These are phyloP conservation scores for Stylosanthes scabra DNA, from an alignment of 331 rosid species.

Conservation along the genomic window DNA sequence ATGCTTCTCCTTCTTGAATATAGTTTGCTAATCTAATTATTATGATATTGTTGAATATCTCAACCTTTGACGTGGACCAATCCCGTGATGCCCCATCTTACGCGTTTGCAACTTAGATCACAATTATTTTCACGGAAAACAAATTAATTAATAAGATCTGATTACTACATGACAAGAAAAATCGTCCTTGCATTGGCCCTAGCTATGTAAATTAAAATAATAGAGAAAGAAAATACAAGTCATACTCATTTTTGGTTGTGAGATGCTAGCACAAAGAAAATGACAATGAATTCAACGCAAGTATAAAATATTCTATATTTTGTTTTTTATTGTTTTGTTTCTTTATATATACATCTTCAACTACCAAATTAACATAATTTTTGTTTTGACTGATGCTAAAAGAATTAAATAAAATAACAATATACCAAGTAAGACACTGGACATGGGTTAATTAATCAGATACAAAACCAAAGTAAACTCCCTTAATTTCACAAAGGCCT, in stretches of 20 bases:
- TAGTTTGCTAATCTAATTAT: constrained; percentile 16
- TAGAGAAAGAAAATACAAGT: not conserved
- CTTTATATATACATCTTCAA: not conserved
- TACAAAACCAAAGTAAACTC: not conserved
- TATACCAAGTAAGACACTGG: not conserved
- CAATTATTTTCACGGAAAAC: not conserved
- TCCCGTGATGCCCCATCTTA: constrained; percentile 40
- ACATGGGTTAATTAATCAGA: not conserved
- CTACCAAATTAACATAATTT: constrained; percentile 2
- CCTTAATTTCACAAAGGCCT: not conserved
- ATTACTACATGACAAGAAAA: constrained; percentile 24
- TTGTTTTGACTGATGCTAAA: not conserved
- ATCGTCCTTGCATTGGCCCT: not conserved
- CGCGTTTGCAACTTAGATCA: constrained; percentile 50
- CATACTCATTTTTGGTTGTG: constrained; percentile 15
- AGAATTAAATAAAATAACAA: not conserved
- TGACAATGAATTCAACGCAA: constrained; percentile 32
- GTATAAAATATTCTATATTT: not conserved
- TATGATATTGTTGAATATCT: constrained; percentile 30
- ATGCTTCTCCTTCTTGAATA: constrained; percentile 7
- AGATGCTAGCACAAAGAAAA: constrained; percentile 21
- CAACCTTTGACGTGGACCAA: constrained; percentile 56
- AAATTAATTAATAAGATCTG: constrained; percentile 6
- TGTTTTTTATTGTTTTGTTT: not conserved
- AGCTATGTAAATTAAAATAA: not conserved